Evolutionary conservation across 345 rosid species (phyloP), one percentile per base, ranked within the genome.

Genomic region (Combretum micranthum): DNA sequence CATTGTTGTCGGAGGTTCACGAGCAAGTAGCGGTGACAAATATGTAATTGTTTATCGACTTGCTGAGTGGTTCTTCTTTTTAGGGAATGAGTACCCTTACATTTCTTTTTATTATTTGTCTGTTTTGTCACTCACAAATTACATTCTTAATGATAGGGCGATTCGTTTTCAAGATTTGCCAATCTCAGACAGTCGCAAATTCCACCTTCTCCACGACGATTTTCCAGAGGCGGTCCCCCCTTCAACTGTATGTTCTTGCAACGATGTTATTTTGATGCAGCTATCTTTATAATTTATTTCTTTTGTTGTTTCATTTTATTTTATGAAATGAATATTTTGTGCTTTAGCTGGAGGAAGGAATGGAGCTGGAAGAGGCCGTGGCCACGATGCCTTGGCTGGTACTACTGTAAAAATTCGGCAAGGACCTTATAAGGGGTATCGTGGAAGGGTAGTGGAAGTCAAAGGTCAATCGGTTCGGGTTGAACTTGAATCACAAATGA

Each of bases 401-500:
- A 84, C 94, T 48, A 85, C 94, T 0, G 81, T 93, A 14, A 93
- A 86, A 73, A 73, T 87, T 61, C 96, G 91, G 16, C 80, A 59
- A 64, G 99, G 99, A 44, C 86, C 84, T 63, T 82, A 52, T 62
- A 89, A 93, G 77, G 97, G 94, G 49, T 87, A 78, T 64, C 88
- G 87, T 55, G 99, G 97, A 23, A 86, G 96, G 62, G 96, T 93
- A 61, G 77, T 75, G 42, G 99, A 87, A 53, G 74, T 93, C 61
- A 87, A 89, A 77, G 99, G 90, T 52, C 80, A 66, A 48, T 60
- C 68, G 8, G 94, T 89, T 70, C 86, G 96, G 64, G 94, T 93
- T 46, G 99, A 93, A 67, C 69, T 93, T 63, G 99, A 93, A 70
- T 84, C 84, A 7, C 90, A 80, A 56, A 93, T 89, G 97, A 89